Conservation (phyloP, 176 grass and related monocot genomes). For the Miscanthus lutarioriparius region DNA sequence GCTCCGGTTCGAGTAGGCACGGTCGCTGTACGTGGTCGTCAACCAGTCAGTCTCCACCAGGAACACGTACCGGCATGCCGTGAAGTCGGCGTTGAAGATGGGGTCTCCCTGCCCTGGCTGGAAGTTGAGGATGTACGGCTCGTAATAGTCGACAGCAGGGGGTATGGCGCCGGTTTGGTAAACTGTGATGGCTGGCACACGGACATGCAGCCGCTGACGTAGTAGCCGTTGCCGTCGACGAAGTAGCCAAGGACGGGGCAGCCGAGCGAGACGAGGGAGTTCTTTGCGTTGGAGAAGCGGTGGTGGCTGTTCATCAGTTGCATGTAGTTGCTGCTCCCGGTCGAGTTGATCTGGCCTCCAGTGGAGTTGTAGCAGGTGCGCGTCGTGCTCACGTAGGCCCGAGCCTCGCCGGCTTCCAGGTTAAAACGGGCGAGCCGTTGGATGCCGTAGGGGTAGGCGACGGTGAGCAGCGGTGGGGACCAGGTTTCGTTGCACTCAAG, state of each 20-base stretch:
- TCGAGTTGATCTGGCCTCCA: not conserved
- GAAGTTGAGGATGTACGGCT: not conserved
- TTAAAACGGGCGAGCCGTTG: not conserved
- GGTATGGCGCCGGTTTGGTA: conserved; percentile 3
- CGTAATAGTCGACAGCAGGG: not conserved
- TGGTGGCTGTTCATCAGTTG: too few species aligned
- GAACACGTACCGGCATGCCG: conserved; percentile 49
- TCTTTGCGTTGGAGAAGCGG: conserved; percentile 34
- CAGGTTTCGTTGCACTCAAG: conserved; percentile 32
- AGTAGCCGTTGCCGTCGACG: not conserved
- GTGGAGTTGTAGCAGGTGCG: conserved; percentile 34
- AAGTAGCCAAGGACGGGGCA: conserved; percentile 42
- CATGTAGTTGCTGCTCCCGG: too few species aligned
- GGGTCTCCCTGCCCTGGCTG: not conserved
- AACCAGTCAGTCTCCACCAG: conserved; percentile 36
- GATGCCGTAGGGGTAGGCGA: too few species aligned
- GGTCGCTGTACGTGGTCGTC: conserved; percentile 6
- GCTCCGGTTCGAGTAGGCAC: conserved; percentile 10
- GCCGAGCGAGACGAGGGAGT: conserved; percentile 38
- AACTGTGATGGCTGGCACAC: conserved; percentile 25
- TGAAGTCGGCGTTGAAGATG: not conserved
- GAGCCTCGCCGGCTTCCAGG: conserved; percentile 23
- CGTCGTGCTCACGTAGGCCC: not conserved
- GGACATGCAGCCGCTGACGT: conserved; percentile 48
- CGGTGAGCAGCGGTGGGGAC: conserved; percentile 25